Conservation (phyloP, 192 early-diverging fungal species). For the Coemansia sp. region DNA sequence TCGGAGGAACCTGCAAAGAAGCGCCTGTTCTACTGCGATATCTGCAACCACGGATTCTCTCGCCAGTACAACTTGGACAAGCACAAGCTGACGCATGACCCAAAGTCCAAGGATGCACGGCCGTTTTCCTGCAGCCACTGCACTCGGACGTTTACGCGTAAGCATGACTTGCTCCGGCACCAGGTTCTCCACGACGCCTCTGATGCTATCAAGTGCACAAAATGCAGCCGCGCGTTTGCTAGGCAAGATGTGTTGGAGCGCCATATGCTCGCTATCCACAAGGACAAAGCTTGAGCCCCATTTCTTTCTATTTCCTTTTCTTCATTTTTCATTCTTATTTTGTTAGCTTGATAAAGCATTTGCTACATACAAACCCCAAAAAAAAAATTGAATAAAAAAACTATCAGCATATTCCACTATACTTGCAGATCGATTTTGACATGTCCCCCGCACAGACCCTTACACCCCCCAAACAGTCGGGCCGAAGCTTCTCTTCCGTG, state of each 20-base stretch:
- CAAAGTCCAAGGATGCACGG: constrained; percentile 52
- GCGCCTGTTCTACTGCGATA: constrained; percentile 50
- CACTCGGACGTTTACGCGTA: constrained; percentile 71
- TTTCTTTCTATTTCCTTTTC: constrained; percentile 4
- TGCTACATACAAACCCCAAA: constrained; percentile 11
- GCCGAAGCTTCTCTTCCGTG: background rate
- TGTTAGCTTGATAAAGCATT: constrained; percentile 3
- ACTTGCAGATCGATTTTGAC: too few relatives aligned
- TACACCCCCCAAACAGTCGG: too few relatives aligned
- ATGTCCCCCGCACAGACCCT: too few relatives aligned
- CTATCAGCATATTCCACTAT: background rate
- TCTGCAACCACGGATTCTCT: constrained; percentile 76
- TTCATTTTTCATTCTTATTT: background rate
- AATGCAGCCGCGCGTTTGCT: constrained; percentile 60
- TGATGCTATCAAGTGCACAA: constrained; percentile 56
- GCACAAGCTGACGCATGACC: constrained; percentile 77
- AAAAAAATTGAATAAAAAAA: background rate
- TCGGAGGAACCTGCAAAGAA: background rate
- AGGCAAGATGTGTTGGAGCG: constrained; percentile 60
- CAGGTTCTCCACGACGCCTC: constrained; percentile 60
- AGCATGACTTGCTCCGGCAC: constrained; percentile 81
- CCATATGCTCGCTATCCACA: constrained; percentile 50
- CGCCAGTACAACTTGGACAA: constrained; percentile 84
- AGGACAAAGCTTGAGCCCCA: background rate
- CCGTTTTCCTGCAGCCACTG: constrained; percentile 66